Base-by-base conservation (phyloP, 805 yeast genomes). In the Wickerhamomyces bovis region DNA sequence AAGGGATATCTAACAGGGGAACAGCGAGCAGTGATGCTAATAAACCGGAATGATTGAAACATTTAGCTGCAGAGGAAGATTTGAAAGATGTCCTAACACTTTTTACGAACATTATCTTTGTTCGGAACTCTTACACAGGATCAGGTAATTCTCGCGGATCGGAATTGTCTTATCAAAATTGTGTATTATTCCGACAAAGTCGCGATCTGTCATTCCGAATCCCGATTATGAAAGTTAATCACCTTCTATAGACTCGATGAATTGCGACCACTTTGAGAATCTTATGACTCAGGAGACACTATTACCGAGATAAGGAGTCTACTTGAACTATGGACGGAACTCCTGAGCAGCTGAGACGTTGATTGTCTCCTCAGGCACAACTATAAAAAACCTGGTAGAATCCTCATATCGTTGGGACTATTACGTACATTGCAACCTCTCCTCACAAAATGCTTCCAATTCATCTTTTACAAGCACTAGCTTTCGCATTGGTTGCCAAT, bases 361-460 rank as follows among this genome's bases (percentile, higher is more conserved):
- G 23, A 28, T 12, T 28, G 4, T 11, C 31, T 28, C 31, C 31
- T 28, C 31, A 28, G 5, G 11, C 20, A 16, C 36, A 10, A 33
- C 16, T 16, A 33, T 33, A 33, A 31, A 33, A 31, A 31, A 31
- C 35, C 35, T 31, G 35, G 18, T 6, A 9, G 7, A 31, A 15
- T 31, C 35, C 35, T 10, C 22, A 18, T 8, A 18, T 23, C 6
- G 18, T 35, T n/a, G n/a, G n/a, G n/a, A n/a, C n/a, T n/a, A n/a
- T n/a, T n/a, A n/a, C n/a, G n/a, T n/a, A n/a, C n/a, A n/a, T n/a
- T n/a, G n/a, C 35, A 30, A 38, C 23, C 23, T 22, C 13, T 30
- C 20, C 16, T 31, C 45, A 35, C 38, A 19, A 39, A 23, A 58
- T 58, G 62, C 46, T 58, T 21, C 54, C 62, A 45, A 40, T 48